Evolutionary conservation across 148 eudicot species (phyloP).

Genomic region (Camellia granthamiana): DNA sequence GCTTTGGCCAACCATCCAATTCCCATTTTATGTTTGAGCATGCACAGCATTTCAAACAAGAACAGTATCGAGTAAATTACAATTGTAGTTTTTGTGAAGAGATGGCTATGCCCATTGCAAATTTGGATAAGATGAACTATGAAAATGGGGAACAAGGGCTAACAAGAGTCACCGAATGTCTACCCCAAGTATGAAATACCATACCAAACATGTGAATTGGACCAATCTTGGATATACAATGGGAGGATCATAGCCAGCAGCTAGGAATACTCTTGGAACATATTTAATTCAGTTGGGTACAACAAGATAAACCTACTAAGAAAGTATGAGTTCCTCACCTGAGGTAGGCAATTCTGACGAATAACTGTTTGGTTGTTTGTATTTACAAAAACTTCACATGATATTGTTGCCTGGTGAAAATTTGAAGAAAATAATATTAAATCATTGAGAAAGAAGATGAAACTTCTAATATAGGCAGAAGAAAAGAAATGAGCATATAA

Average conservation of each 20-base stretch:
- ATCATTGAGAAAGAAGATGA: background rate
- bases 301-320: background rate
- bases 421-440: background rate
- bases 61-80: background rate
- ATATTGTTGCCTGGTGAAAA: conserved; percentile 39
- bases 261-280: background rate
- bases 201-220: background rate
- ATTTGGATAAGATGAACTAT: background rate
- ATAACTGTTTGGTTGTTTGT: conserved; percentile 43
- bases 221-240: background rate
- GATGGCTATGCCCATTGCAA: background rate
- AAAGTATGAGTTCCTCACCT: conserved; percentile 31
- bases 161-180: background rate
- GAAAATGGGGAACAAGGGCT: background rate
- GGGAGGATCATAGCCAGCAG: background rate
- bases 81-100: background rate
- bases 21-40: background rate
- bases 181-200: background rate
- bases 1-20: background rate
- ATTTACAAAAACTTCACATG: conserved; percentile 52
- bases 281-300: background rate
- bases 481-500: background rate
- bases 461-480: background rate
- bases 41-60: background rate
- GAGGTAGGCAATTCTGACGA: conserved; percentile 54